Conservation (phyloP, 495 filamentous ascomycete species). For the Penicillium goetzii region DNA sequence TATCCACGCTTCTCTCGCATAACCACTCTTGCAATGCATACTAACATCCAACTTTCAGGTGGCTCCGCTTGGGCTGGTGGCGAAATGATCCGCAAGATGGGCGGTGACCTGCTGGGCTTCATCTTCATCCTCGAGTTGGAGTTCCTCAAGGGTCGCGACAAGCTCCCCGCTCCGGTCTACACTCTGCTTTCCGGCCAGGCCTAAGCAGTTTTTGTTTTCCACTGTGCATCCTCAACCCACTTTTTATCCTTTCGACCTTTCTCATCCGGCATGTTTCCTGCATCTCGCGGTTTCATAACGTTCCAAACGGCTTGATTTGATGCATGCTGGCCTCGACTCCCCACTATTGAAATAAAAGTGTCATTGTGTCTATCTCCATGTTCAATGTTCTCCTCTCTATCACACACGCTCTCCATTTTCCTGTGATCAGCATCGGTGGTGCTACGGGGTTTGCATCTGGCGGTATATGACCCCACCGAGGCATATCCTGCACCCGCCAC, state of each 20-base stretch:
- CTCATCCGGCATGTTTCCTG: not conserved
- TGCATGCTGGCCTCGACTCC: not conserved
- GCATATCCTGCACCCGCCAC: conserved; percentile 13
- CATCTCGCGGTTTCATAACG: not conserved
- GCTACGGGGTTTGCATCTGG: conserved; percentile 10
- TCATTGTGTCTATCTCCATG: conserved; percentile 11
- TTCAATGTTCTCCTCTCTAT: not conserved
- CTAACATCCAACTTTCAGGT: conserved; percentile 54
- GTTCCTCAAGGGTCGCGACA: conserved; percentile 88
- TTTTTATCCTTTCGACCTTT: not conserved
- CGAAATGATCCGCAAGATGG: conserved; percentile 79
- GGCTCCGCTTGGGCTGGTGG: conserved; percentile 91
- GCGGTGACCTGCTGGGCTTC: conserved; percentile 83
- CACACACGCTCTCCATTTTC: conserved; percentile 5
- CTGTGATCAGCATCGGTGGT: conserved; percentile 10
- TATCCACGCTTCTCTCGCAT: not conserved
- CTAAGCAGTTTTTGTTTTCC: conserved; percentile 16
- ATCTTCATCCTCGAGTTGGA: conserved; percentile 96
- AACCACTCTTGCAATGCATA: not conserved
- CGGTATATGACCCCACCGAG: conserved; percentile 12
- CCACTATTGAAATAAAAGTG: conserved; percentile 23
- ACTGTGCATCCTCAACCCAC: not conserved
- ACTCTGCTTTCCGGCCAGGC: conserved; percentile 75
- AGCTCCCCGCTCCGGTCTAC: conserved; percentile 82
- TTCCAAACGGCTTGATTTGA: not conserved